Base-by-base conservation (phyloP, 1,139 yeast species). In the Suhomyces bolitotheri region DNA sequence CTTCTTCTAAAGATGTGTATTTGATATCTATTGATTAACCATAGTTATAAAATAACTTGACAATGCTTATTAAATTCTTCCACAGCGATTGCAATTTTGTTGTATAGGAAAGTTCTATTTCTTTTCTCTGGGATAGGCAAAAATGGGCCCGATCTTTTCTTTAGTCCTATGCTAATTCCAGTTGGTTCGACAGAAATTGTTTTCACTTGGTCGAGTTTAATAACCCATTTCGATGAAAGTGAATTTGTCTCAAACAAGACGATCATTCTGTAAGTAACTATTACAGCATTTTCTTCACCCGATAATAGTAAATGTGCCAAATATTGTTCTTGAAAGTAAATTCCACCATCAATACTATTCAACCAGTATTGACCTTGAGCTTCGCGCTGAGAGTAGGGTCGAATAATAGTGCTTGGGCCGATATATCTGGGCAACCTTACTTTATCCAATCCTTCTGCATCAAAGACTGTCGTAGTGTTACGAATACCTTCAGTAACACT, bases 291-390 rank as follows among this genome's bases (percentile, higher is more conserved):
- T 42, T 86, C 95, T 41, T 81, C 83, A 5, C 95, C 95, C 1
- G 92, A 82, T 33, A 90, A 65, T 11, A 86, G 74, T 45, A 86
- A 76, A 58, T 94, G 98, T 0, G 97, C 95, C 42, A 92, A 66
- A 52, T 92, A 94, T 22, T 69, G 67, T 50, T 92, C 97, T 39
- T 71, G 69, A 46, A 78, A 75, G 53, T 67, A 87, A 29, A 74
- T 64, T 1, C 97, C 97, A 31, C 94, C 95, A 54, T 85, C 85
- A 19, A 87, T 77, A 7, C 80, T 71, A 60, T 87, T 89, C 43
- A 92, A 70, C 95, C 97, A 88, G 51, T 73, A 86, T 56, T 92
- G 97, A 4, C 99, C 99, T 48, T 89, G 94, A 0, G 97, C 85
- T 47, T 88, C 96, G 37, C 94, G 69, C 45, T 78, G 79, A n/a